Base-by-base conservation (phyloP, 1,284 basidiomycete species). In the Kalmanozyma brasiliensis region DNA sequence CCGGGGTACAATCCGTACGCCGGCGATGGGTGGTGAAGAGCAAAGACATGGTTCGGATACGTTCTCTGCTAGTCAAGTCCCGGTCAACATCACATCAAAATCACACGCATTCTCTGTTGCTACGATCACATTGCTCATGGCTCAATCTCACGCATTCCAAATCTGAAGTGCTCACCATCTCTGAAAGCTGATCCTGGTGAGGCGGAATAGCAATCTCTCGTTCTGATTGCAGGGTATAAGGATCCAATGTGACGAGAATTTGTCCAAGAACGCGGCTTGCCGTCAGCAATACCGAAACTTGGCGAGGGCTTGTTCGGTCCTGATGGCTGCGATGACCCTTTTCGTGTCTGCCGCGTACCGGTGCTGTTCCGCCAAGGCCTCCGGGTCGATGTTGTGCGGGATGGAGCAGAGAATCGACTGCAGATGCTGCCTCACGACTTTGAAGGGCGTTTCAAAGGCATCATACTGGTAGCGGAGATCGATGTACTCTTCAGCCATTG, bases 1-100 rank as follows among this genome's bases (percentile, higher is more conserved):
- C 71, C 71, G 14, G 71, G 49, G 9, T 70, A 71, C 59, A 55
- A 70, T 19, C 71, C 71, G 14, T 74, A 66, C n/a, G 46, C 22
- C 13, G 71, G 44, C 22, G 71, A 62, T 11, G 75, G 72, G 11
- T 62, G 73, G n/a, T 58, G 49, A 35, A 77, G 52, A 19, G 59
- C 72, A 33, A 26, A 9, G 0, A 17, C 6, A 10, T 19, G 32
- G n/a, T 51, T 13, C n/a, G 13, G 32, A 16, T 13, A 17, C n/a
- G 17, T 42, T 29, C 11, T 11, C 23, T 13, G 22, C 4, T n/a
- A n/a, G 40, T 17, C n/a, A 23, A 13, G 19, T 17, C 16, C 19
- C 16, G 26, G 16, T 19, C 26, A 17, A 20, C 30, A 17, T 42
- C 24, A 29, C 22, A 17, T 19, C 16, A 36, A 49, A 41, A 49